Base-by-base conservation (phyloP, 2,329 filamentous ascomycete species). In the Penicillium nordicum region DNA sequence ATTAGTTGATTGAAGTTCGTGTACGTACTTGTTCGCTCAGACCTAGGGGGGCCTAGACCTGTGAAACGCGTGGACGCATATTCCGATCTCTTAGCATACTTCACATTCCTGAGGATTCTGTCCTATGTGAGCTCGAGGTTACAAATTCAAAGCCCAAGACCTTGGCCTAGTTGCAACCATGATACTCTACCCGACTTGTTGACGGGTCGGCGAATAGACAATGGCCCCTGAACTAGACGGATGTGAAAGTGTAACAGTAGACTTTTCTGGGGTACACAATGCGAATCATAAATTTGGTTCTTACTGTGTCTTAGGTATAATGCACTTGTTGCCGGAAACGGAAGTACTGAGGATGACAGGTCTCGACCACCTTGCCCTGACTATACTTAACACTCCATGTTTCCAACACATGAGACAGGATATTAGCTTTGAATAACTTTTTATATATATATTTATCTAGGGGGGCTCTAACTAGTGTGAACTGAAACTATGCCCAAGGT, bases 311-410 rank as follows among this genome's bases (percentile, higher is more conserved):
- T 45, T 32, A 16, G 40, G 18, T 10, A 57, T 21, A 48, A 57
- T 45, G 42, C 3, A 2, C 1, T 48, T 50, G 38, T 61, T 11
- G 49, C 59, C 54, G 60, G 36, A 30, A 60, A 57, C 52, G 54
- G 61, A 56, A 53, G 32, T 29, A 18, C 25, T 16, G 2, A 18
- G 30, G 21, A 40, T 14, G 14, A 50, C 16, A 16, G 34, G 11
- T 16, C 32, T 27, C 11, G 9, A n/a, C 27, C 21, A 30, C 27
- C 49, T 40, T 25, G 37, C n/a, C 41, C 41, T 49, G 58, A 25
- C 12, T 53, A 45, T 36, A 61, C 36, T 21, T 16, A 58, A 54
- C 2, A 32, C 29, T 25, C 9, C 18, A 34, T 25, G 1, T 23
- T 46, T 14, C 30, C 29, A 46, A 18, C 14, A 1, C 5, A 46